Conservation (phyloP, 2,329 filamentous ascomycete genomes). For the Nectriaceae sp. region DNA sequence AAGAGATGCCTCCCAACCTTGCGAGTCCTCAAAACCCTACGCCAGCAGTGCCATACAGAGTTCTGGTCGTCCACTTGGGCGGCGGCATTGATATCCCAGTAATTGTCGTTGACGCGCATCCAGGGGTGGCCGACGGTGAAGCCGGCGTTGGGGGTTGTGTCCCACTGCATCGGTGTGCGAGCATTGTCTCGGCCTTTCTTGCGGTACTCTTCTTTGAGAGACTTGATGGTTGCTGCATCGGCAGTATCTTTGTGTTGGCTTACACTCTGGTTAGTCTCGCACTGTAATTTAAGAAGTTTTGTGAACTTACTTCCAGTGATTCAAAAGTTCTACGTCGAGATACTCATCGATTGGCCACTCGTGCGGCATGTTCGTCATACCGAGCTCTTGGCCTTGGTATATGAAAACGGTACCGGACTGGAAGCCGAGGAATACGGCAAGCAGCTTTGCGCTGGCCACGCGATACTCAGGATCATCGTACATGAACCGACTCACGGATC, state of each 20-base stretch:
- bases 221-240: conserved; percentile 39
- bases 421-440: conserved; percentile 57
- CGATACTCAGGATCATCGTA: conserved; percentile 52
- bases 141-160: conserved; percentile 58
- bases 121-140: conserved; percentile 66
- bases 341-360: conserved; percentile 67
- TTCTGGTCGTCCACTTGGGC: conserved; percentile 48
- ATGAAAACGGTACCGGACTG: conserved; percentile 66
- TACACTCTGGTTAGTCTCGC: not conserved
- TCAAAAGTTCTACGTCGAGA: conserved; percentile 65
- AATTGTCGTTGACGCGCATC: conserved; percentile 71
- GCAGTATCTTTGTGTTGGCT: conserved; percentile 41
- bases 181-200: conserved; percentile 68
- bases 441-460: conserved; percentile 56
- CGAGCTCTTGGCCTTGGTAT: conserved; percentile 72
- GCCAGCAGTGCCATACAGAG: conserved; percentile 65
- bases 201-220: conserved; percentile 49
- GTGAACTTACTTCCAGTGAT: conserved; percentile 46
- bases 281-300: not conserved
- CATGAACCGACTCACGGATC: conserved; percentile 58
- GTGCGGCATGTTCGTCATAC: conserved; percentile 64
- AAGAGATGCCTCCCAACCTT: conserved; percentile 64
- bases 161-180: conserved; percentile 74
- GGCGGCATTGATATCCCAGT: conserved; percentile 62
- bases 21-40: conserved; percentile 57